Conservation (phyloP, 2,329 filamentous ascomycete species). For the Scopulariopsis brevicaulis region DNA sequence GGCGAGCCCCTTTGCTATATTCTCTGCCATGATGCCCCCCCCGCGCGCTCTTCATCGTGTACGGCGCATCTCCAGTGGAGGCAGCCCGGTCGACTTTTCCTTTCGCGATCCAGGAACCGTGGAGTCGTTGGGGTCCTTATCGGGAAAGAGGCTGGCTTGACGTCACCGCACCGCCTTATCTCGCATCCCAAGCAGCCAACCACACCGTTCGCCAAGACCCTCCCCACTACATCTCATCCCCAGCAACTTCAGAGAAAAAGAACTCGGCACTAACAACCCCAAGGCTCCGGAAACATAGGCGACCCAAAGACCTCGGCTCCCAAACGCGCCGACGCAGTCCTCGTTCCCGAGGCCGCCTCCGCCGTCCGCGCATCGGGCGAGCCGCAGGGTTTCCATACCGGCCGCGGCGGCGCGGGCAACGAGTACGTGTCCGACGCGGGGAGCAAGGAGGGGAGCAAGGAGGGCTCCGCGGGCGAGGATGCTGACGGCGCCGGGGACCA, state of each 20-base stretch:
- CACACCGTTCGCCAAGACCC: background rate
- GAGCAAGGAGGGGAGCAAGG: slow-evolving; percentile 17
- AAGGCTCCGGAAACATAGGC: slow-evolving; percentile 48
- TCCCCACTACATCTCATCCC: background rate
- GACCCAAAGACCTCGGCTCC: slow-evolving; percentile 28
- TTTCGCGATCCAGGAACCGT: background rate
- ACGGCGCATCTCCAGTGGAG: background rate
- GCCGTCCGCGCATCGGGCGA: slow-evolving; percentile 35
- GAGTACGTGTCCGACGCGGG: slow-evolving; percentile 23
- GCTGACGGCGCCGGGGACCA: slow-evolving; percentile 10
- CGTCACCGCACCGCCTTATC: background rate
- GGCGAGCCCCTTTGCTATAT: slow-evolving; percentile 7
- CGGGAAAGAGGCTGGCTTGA: background rate
- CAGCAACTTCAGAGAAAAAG: background rate
- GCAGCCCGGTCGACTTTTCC: background rate
- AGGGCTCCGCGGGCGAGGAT: slow-evolving; percentile 17
- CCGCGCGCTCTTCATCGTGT: background rate
- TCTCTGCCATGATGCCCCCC: background rate
- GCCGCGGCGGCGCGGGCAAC: slow-evolving; percentile 50
- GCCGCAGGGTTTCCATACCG: slow-evolving; percentile 40
- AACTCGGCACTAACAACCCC: background rate
- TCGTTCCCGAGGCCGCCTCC: slow-evolving; percentile 32
- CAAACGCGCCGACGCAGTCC: slow-evolving; percentile 36
- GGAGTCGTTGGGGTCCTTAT: background rate
- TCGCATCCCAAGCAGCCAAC: slow-evolving; percentile 1